Percentiles rank a stretch among this genome's conserved stretches.
Conservation (phyloP, 2,329 filamentous ascomycete species). For the Aspergillus puulaauensis region DNA sequence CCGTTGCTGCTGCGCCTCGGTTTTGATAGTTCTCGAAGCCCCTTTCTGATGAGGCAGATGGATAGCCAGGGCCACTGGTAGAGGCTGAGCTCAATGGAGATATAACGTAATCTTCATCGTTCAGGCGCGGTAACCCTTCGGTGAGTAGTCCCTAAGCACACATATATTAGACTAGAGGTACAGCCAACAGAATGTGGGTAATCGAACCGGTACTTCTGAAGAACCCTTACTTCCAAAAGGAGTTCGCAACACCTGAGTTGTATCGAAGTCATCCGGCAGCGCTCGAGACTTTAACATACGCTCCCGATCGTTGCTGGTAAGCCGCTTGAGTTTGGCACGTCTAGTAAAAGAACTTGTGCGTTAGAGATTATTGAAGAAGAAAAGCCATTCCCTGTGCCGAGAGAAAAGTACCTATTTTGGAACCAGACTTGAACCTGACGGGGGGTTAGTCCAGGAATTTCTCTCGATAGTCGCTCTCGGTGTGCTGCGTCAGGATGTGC, state of each 20-base stretch:
- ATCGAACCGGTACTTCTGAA: slow-evolving; percentile 50
- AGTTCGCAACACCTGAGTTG: slow-evolving; percentile 58
- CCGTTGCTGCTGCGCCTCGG: slow-evolving; percentile 26
- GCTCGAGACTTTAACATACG: slow-evolving; percentile 61
- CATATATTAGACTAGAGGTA: slow-evolving; percentile 25
- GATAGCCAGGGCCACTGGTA: slow-evolving; percentile 35
- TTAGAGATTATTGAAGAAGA: neutral
- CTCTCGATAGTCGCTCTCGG: slow-evolving; percentile 78
- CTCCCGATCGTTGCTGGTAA: slow-evolving; percentile 62
- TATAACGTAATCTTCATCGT: slow-evolving; percentile 39
- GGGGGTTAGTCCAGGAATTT: slow-evolving; percentile 88
- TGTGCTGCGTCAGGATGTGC: slow-evolving; percentile 91
- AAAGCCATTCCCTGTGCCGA: neutral
- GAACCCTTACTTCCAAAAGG: slow-evolving; percentile 49
- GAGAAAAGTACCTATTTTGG: slow-evolving; percentile 74
- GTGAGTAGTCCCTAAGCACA: slow-evolving; percentile 32
- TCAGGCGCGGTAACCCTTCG: slow-evolving; percentile 31
- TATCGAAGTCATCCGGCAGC: slow-evolving; percentile 60
- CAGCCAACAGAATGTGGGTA: slow-evolving; percentile 36
- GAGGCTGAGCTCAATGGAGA: slow-evolving; percentile 39
- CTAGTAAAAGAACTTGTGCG: slow-evolving; percentile 34
- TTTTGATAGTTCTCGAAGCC: slow-evolving; percentile 28
- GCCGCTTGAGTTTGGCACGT: slow-evolving; percentile 61
- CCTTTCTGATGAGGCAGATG: slow-evolving; percentile 26
- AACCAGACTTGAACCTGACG: slow-evolving; percentile 98